Percentiles rank a stretch among this genome's conserved stretches.
phyloP scores from a whole-genome alignment of 306 rosid species.

The Prunus davidiana region DNA sequence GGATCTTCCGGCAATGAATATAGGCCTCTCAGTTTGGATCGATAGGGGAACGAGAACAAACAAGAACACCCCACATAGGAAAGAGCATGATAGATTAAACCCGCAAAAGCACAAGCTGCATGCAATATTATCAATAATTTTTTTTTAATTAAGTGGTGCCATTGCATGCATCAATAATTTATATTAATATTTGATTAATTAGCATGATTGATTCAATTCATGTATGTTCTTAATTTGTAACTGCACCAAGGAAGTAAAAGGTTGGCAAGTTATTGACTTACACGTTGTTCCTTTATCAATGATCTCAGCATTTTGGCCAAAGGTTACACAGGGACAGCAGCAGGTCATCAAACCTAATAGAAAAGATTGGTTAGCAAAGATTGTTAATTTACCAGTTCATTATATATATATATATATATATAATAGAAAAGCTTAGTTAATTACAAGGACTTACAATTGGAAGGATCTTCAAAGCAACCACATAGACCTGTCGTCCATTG shows the following conservation, averaged over 20 bases:
- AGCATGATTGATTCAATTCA: too few species aligned
- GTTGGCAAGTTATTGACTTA: background rate
- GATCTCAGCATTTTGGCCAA: constrained; percentile 16
- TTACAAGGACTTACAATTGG: constrained; percentile 1
- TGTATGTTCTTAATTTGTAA: too few species aligned
- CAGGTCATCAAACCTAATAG: constrained; percentile 6
- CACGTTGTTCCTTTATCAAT: constrained; percentile 1
- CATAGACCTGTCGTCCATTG: constrained; percentile 21
- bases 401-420: too few species aligned
- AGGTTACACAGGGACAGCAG: constrained; percentile 23
- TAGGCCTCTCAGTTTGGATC: constrained; percentile 14
- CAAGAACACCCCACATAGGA: background rate
- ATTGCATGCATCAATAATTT: too few species aligned
- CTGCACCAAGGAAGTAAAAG: background rate
- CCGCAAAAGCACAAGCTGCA: constrained; percentile 13
- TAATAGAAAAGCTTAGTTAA: background rate
- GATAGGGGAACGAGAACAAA: background rate
- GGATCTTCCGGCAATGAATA: constrained; percentile 18
- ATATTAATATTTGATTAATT: too few species aligned
- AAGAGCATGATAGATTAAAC: background rate
- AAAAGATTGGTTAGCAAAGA: too few species aligned
- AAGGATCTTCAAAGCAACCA: constrained; percentile 11
- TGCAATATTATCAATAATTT: background rate
- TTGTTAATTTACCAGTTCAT: too few species aligned
- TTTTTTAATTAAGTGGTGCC: too few species aligned